Base-by-base conservation (phyloP, 768 basidiomycete species). In the Lentinula detonsa region DNA sequence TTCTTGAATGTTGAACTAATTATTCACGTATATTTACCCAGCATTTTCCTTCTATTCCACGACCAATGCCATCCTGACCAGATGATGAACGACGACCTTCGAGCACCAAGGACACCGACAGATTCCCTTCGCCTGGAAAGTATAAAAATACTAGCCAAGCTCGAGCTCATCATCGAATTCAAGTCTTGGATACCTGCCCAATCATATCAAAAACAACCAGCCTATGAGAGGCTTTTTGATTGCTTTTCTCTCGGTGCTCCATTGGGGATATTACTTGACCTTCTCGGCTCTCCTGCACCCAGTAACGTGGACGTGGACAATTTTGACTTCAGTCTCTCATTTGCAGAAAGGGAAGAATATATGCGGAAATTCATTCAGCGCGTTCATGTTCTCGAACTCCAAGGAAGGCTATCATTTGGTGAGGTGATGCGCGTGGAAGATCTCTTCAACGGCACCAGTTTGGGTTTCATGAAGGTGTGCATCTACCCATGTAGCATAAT, bases 391-490 rank as follows among this genome's bases (percentile, higher is more conserved):
- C 62, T 78, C 15, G 74, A 78, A 61, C 50, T 69, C 21, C 74
- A 76, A 56, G 69, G 71, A 7, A 61, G 63, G 37, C 46, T 78
- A 5, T 65, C 71, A 3, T 78, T 71, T 61, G 76, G 76, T 57
- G 78, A 79, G 64, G 75, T 76, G n/a, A 43, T 79, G 55, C 68
- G 71, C 57, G 64, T 69, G 40, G 73, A 76, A 33, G 76, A 77
- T 63, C 70, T 78, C 40, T 69, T 73, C 18, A 67, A 67, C 53
- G 71, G 69, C 4, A 68, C 70, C 28, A 68, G 63, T 62, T 61
- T 68, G 0, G 73, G 72, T 2, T 77, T 76, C 61, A 65, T 71
- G 11, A 76, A 73, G 68, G 76, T 77, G 63, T 23, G 70, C 64
- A 1, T 49, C 16, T 21, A 34, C 10, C 40, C 9, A 28, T 56